Evolutionary conservation across 441 rosid genomes (phyloP), one percentile per base, ranked within the genome.

Genomic region (Isatis lusitanica): DNA sequence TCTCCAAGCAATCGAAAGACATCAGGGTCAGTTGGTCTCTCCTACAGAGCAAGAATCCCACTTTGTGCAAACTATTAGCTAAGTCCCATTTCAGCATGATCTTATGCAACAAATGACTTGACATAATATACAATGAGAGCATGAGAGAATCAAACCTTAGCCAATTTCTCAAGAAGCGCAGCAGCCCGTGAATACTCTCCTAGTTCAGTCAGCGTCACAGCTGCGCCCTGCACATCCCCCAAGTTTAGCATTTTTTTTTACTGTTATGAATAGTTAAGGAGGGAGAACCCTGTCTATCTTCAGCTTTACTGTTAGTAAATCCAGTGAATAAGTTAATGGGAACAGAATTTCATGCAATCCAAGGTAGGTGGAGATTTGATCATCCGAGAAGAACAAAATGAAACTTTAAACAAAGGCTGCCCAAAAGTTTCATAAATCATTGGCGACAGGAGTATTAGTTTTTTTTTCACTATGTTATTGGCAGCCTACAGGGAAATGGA

Each of bases 1-100:
- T 94, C 97, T 68, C 97, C 98, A 70, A 92, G 93, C 91, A 94
- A 88, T 76, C 90, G 88, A 51, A 85, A 88, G 66, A 88, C 96
- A 52, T 90, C 94, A 69, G 96, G 92, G 77, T 90, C 96, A 30
- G 74, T 80, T 67, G 91, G 86, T 79, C 89, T 92, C 74, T 80
- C 95, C 98, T 94, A 81, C 62, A 74, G 73, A 80, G 58, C 56
- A 78, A 78, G 46, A 68, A 76, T 66, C 73, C 21, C 52, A 66
- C 63, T 66, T 63, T 38, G 73, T 58, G 33, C 9, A 52, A n/a
- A 65, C 31, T 50, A 79, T 76, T 56, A 31, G 67, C 76, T 21
- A 75, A 40, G 52, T 75, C 43, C 63, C 64, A 43, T 51, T 68
- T 48, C 62, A 70, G 28, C 63, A 63, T 57, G 62, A 13, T 60